These are phyloP conservation scores for Porphyra umbilicalis DNA, from an alignment of 31 red algal species.

Conservation along the genomic window DNA sequence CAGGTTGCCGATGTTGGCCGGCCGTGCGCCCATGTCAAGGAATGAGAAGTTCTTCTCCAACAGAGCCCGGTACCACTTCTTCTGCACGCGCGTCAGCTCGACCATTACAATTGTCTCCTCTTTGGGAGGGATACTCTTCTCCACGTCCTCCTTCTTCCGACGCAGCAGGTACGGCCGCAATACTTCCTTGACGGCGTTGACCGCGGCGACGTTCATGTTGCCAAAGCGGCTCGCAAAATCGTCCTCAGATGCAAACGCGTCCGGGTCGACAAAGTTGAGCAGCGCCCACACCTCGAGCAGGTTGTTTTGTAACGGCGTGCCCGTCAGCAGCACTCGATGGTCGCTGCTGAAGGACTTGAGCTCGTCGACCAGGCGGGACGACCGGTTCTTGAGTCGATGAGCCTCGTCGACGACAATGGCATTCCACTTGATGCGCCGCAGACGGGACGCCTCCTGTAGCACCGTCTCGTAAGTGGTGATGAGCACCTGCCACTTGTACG, in stretches of 20 bases:
- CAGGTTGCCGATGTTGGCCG: slow-evolving; percentile 40
- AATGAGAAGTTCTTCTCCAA: slow-evolving; percentile 58
- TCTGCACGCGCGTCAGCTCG: slow-evolving; percentile 53
- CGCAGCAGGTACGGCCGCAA: slow-evolving; percentile 41
- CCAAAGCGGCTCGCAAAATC: slow-evolving; percentile 24
- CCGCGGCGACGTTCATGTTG: slow-evolving; percentile 31
- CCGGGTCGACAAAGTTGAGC: slow-evolving; percentile 55
- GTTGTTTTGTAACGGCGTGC: slow-evolving; percentile 74
- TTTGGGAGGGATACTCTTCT: slow-evolving; percentile 52
- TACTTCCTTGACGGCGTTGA: slow-evolving; percentile 23
- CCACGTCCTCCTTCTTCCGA: slow-evolving; percentile 45
- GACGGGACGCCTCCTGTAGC: slow-evolving; percentile 21
- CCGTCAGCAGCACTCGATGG: slow-evolving; percentile 63
- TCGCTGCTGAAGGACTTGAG: slow-evolving; percentile 32
- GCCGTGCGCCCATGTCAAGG: slow-evolving; percentile 18
- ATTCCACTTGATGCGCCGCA: slow-evolving; percentile 52
- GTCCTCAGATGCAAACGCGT: slow-evolving; percentile 10
- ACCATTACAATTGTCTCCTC: slow-evolving; percentile 54
- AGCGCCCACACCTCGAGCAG: slow-evolving; percentile 63
- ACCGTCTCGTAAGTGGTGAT: slow-evolving; percentile 69
- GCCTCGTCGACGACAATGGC: slow-evolving; percentile 70
- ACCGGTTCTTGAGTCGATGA: slow-evolving; percentile 63
- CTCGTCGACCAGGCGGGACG: slow-evolving; percentile 26
- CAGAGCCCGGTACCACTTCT: slow-evolving; percentile 57
- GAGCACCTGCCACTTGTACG: slow-evolving; percentile 40